These are phyloP conservation scores for Daphne laureola DNA, from an alignment of 441 rosid species.

Conservation along the genomic window DNA sequence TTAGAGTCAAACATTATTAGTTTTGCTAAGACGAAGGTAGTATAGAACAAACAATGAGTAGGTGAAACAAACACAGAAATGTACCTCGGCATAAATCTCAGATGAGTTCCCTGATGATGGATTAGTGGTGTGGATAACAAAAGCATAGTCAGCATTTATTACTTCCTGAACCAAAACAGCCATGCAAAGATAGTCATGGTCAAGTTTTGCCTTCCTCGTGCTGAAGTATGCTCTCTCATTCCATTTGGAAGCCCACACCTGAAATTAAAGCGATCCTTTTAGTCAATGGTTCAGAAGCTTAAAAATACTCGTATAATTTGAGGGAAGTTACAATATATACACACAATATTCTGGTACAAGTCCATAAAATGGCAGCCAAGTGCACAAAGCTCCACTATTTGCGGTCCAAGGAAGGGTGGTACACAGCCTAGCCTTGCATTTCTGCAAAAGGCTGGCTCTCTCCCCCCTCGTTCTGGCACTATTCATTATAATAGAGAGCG, in stretches of 20 bases:
- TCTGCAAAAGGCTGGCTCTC: too few species aligned
- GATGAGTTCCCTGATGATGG: constrained; percentile 92
- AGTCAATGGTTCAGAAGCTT: too few species aligned
- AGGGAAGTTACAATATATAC: too few species aligned
- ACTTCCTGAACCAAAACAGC: constrained; percentile 97
- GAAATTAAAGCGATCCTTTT: constrained; percentile 5
- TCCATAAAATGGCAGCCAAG: too few species aligned
- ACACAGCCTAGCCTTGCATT: too few species aligned
- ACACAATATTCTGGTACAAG: too few species aligned
- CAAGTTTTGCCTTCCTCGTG: constrained; percentile 75
- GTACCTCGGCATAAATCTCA: constrained; percentile 96
- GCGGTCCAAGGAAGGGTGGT: too few species aligned
- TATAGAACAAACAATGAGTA: background rate
- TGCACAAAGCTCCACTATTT: too few species aligned
- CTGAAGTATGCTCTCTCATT: constrained; percentile 98
- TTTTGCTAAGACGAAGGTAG: constrained; percentile 9
- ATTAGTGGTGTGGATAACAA: constrained; percentile 95
- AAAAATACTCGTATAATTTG: too few species aligned
- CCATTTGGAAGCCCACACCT: constrained; percentile 99
- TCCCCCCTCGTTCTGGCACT: too few species aligned
- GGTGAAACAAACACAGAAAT: constrained; percentile 6
- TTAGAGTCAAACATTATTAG: background rate
- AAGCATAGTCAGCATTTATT: constrained; percentile 94
- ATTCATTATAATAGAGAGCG: too few species aligned
- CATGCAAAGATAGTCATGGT: constrained; percentile 94